Base-by-base conservation (phyloP, 768 basidiomycete species). In the Mycena vulgaris region DNA sequence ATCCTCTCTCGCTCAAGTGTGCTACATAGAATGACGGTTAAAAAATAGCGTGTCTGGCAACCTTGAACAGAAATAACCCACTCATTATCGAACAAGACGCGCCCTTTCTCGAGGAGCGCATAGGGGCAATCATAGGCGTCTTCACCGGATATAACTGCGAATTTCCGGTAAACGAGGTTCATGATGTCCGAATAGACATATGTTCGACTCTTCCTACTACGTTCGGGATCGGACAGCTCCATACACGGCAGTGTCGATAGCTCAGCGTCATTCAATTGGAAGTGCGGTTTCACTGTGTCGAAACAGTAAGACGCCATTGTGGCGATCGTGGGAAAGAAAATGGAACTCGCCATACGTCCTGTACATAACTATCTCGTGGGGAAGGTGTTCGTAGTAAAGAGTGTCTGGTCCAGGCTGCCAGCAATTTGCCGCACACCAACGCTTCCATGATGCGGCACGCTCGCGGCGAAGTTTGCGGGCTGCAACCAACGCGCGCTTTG, bases 271-370 rank as follows among this genome's bases (percentile, higher is more conserved):
- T 31, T 45, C 28, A 60, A 25, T 10, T 28, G 19, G 45, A 45
- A 60, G 45, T 60, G 30, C 21, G 9, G 1, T 48, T 60, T 60
- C 5, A 25, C 58, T 60, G 42, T 60, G 58, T 42, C 58, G 30
- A 45, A 42, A 60, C 9, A 13, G 14, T 31, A 13, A 47, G 1
- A 30, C n/a, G 8, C 30, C 13, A 14, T 8, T 13, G 52, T 37
- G 14, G n/a, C 27, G 10, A 31, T 30, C 17, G 30, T 52, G 19
- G 1, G 2, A 17, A n/a, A 7, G 27, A 28, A 30, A 16, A 6
- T 11, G 1, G 25, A 48, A 55, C 47, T n/a, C 16, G 19, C 58
- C 45, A n/a, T 23, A 21, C 21, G 14, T 60, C 45, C n/a, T 23
- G 28, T n/a, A 61, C 2, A 49, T 37, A 2, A 61, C 47, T n/a